These are phyloP conservation scores for Solanum bulbocastanum DNA, from an alignment of 257 asterid genomes.

Conservation along the genomic window DNA sequence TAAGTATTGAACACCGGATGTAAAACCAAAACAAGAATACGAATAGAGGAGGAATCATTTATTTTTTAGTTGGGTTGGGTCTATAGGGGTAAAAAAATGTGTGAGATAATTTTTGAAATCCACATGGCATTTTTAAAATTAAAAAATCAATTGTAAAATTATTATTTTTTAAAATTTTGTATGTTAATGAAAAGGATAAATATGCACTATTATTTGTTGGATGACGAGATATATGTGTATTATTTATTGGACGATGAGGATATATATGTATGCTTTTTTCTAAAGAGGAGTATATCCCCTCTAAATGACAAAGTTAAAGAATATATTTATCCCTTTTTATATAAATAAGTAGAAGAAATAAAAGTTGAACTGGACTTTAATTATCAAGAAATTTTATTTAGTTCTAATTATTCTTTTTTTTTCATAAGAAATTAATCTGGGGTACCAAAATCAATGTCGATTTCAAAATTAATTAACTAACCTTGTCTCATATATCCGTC, in stretches of 20 bases:
- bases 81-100: too few species aligned
- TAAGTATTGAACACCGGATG: accelerated
- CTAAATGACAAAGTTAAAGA: not conserved
- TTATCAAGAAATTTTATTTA: not conserved
- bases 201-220: too few species aligned
- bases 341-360: too few species aligned
- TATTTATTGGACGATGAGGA: too few species aligned
- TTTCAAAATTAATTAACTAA: not conserved
- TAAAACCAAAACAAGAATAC: too few species aligned
- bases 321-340: not conserved
- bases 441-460: not conserved
- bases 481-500: not conserved
- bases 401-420: not conserved
- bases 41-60: not conserved
- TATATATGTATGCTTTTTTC: not conserved
- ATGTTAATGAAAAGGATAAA: too few species aligned
- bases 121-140: too few species aligned
- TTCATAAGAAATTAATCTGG: not conserved
- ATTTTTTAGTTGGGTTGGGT: not conserved
- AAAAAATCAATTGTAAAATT: too few species aligned
- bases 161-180: not conserved
- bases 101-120: not conserved
- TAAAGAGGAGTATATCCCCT: not conserved
- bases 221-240: too few species aligned
- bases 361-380: too few species aligned